Percentiles rank a stretch among this genome's conserved stretches.
These are phyloP conservation scores for Bertia moriformis DNA, from an alignment of 2,329 filamentous ascomycete genomes.

Conservation along the genomic window DNA sequence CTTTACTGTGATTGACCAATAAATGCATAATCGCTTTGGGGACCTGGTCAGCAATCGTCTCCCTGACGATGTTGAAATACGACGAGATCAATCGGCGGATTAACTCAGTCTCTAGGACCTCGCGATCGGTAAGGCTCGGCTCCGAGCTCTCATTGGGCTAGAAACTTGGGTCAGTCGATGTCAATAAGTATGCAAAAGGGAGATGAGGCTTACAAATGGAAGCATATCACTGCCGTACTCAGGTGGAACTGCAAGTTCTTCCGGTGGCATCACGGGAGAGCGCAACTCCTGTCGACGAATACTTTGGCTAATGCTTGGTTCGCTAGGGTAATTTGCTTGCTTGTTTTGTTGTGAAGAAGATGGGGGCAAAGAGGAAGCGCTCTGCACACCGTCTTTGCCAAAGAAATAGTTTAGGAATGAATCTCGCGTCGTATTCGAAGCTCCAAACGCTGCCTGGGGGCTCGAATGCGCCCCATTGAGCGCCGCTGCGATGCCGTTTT, in stretches of 20 bases:
- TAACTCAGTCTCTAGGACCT: slow-evolving; percentile 92
- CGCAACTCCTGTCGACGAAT: slow-evolving; percentile 57
- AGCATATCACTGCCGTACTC: not conserved
- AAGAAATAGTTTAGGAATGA: slow-evolving; percentile 99
- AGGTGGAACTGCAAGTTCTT: not conserved
- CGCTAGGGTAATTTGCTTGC: slow-evolving; percentile 67
- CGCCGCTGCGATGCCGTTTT: slow-evolving; percentile 32
- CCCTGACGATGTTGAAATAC: slow-evolving; percentile 97
- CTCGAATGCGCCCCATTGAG: slow-evolving; percentile 51
- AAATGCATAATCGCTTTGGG: slow-evolving; percentile 98
- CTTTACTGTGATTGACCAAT: slow-evolving; percentile 94
- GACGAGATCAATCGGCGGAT: slow-evolving; percentile 93
- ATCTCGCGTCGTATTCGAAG: slow-evolving; percentile 56
- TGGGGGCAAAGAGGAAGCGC: slow-evolving; percentile 21
- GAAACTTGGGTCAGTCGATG: too few species aligned
- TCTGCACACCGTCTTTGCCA: slow-evolving; percentile 65
- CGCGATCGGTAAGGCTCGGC: slow-evolving; percentile 82
- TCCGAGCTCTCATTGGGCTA: slow-evolving; percentile 44
- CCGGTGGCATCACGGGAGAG: slow-evolving; percentile 18
- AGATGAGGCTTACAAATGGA: not conserved
- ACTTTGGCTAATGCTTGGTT: slow-evolving; percentile 69
- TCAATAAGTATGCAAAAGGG: not conserved
- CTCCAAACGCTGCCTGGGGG: slow-evolving; percentile 46
- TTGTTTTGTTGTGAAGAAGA: slow-evolving; percentile 21
- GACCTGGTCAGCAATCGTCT: slow-evolving; percentile 96